Percentiles rank a stretch among this genome's conserved stretches.
phyloP scores from a whole-genome alignment of 306 rosid species.

The Biancaea sappan region DNA sequence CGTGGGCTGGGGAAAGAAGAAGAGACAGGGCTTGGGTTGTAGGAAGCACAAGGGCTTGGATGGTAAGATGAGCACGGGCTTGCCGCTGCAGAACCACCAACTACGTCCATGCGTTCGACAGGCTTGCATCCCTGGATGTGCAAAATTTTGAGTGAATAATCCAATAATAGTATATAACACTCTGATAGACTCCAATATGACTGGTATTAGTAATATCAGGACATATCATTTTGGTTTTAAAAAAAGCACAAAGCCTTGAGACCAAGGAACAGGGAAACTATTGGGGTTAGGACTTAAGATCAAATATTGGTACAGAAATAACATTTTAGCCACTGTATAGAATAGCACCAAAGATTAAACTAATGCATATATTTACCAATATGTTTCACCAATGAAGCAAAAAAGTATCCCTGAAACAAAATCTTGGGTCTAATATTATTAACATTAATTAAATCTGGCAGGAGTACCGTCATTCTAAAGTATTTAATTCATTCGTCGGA shows the following conservation, averaged over 20 bases:
- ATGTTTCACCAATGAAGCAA: not conserved
- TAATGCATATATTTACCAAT: not conserved
- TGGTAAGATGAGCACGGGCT: slow-evolving; percentile 79
- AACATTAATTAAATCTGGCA: not conserved
- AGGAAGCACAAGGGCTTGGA: slow-evolving; percentile 80
- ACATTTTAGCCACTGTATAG: not conserved
- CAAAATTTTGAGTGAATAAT: slow-evolving; percentile 15
- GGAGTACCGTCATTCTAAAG: not conserved
- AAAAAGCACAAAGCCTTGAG: no score
- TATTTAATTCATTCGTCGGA: not conserved
- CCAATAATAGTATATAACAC: not conserved
- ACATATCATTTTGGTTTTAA: no score
- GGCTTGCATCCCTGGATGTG: slow-evolving; percentile 84
- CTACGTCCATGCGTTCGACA: slow-evolving; percentile 59
- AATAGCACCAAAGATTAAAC: not conserved
- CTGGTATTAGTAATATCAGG: slow-evolving; percentile 1
- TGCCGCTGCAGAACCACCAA: slow-evolving; percentile 65
- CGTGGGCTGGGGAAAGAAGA: slow-evolving; percentile 88
- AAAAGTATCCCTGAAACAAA: not conserved
- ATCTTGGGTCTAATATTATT: not conserved
- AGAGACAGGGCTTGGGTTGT: slow-evolving; percentile 89
- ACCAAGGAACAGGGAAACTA: no score
- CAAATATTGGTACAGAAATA: no score
- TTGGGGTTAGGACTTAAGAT: no score
- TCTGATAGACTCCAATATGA: slow-evolving; percentile 10